These are phyloP conservation scores for Dunaliella sp. DNA, from an alignment of 139 green algal species.

Conservation along the genomic window DNA sequence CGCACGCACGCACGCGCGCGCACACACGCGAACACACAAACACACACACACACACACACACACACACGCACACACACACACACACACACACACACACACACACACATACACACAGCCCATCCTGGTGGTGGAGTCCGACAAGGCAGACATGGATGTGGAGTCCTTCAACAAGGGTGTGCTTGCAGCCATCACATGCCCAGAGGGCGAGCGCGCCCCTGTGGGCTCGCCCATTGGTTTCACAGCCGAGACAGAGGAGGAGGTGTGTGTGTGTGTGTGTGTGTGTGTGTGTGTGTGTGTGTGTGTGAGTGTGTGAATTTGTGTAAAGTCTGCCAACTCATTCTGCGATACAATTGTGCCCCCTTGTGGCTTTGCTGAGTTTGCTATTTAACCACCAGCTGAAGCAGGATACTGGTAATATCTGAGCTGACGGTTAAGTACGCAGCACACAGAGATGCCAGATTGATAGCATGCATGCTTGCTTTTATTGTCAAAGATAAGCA, in stretches of 20 bases:
- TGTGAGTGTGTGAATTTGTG: too few relatives aligned
- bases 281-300: too few relatives aligned
- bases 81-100: neutral
- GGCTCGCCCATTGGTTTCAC: constrained; percentile 92
- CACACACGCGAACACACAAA: constrained; percentile 16
- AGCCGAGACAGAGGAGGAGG: constrained; percentile 83
- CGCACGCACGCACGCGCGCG: neutral
- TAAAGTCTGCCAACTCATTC: too few relatives aligned
- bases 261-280: neutral
- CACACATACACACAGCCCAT: constrained; percentile 59
- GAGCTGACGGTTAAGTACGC: too few relatives aligned
- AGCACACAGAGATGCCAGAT: too few relatives aligned
- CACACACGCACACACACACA: neutral
- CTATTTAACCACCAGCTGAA: too few relatives aligned
- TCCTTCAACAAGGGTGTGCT: constrained; percentile 91
- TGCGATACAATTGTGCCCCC: too few relatives aligned
- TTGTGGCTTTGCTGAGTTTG: too few relatives aligned
- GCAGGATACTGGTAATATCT: too few relatives aligned
- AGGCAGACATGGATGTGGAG: constrained; percentile 99
- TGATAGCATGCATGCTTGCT: too few relatives aligned
- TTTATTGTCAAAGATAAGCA: too few relatives aligned
- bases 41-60: constrained; percentile 16
- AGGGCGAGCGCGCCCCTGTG: constrained; percentile 86
- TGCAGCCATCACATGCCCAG: constrained; percentile 76
- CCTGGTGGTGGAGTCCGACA: constrained; percentile 98